Conservation (phyloP, 495 filamentous ascomycete species). For the Sordaria brevicollis region DNA sequence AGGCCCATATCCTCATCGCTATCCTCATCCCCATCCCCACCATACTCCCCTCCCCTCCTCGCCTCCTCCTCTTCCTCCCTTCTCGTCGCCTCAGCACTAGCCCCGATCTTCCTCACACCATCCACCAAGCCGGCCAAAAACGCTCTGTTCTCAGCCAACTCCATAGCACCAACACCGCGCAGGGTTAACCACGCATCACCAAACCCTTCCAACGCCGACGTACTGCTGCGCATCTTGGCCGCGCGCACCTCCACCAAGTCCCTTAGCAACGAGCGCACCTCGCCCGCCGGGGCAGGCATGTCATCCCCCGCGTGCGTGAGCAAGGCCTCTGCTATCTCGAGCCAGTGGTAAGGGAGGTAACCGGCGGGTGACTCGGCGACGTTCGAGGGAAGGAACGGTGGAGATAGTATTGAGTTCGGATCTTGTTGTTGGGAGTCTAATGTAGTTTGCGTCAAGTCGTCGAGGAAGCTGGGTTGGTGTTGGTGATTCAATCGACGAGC, state of each 20-base stretch:
- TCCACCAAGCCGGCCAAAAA: slow-evolving; percentile 84
- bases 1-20: slow-evolving; percentile 42
- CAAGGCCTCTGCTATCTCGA: slow-evolving; percentile 77
- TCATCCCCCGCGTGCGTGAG: slow-evolving; percentile 80
- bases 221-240: slow-evolving; percentile 74
- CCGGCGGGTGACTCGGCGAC: slow-evolving; percentile 50
- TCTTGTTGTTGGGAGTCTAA: not conserved
- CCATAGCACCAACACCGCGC: slow-evolving; percentile 83
- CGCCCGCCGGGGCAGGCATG: slow-evolving; percentile 56
- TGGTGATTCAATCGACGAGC: slow-evolving; percentile 15
- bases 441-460: not conserved
- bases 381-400: slow-evolving; percentile 53
- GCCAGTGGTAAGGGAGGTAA: slow-evolving; percentile 85
- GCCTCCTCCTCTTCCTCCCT: slow-evolving; percentile 44
- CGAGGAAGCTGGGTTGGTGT: not conserved
- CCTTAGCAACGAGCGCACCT: slow-evolving; percentile 63
- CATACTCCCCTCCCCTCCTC: slow-evolving; percentile 21
- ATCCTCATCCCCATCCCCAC: slow-evolving; percentile 34
- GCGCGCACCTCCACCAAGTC: slow-evolving; percentile 81
- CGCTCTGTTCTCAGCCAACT: slow-evolving; percentile 74
- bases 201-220: slow-evolving; percentile 57
- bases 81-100: slow-evolving; percentile 44
- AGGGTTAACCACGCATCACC: slow-evolving; percentile 59
- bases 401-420: slow-evolving; percentile 20
- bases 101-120: slow-evolving; percentile 61